Conservation (phyloP, 2,329 filamentous ascomycete species). For the Trichoderma aggressivum region DNA sequence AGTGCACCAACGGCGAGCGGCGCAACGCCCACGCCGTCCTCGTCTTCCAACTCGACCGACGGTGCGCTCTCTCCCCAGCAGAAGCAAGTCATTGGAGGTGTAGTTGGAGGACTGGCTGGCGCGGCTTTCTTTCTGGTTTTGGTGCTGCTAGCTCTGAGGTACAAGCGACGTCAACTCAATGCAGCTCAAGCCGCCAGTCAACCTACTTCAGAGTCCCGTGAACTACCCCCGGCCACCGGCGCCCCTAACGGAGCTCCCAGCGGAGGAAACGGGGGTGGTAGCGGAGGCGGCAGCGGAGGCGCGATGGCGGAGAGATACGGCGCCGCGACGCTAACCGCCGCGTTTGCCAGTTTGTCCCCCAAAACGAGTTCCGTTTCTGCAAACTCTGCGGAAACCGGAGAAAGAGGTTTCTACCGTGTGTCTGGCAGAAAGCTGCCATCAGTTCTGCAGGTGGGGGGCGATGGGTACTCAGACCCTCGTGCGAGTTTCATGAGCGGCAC, state of each 20-base stretch:
- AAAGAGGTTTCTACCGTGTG: constrained; percentile 62
- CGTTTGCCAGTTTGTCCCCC: constrained; percentile 45
- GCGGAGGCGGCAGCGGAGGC: constrained; percentile 23
- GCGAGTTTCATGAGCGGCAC: constrained; percentile 45
- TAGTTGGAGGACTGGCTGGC: constrained; percentile 57
- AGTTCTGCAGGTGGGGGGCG: constrained; percentile 59
- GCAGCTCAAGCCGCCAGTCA: constrained; percentile 43
- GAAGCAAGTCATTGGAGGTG: constrained; percentile 51
- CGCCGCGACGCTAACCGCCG: constrained; percentile 43
- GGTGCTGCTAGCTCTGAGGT: constrained; percentile 51
- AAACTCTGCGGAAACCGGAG: constrained; percentile 37
- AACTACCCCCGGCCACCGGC: constrained; percentile 26
- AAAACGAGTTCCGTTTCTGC: constrained; percentile 34
- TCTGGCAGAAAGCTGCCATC: constrained; percentile 63
- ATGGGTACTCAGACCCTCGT: constrained; percentile 56
- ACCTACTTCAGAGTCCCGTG: constrained; percentile 29
- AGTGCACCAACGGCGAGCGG: background rate
- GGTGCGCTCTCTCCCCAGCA: constrained; percentile 31
- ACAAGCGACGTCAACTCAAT: constrained; percentile 50
- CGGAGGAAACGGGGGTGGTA: constrained; percentile 21
- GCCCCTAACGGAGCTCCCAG: constrained; percentile 23
- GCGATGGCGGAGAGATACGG: constrained; percentile 47
- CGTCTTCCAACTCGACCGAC: constrained; percentile 24
- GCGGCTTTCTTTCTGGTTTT: constrained; percentile 54
- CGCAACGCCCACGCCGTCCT: constrained; percentile 21